Evolutionary conservation across 805 yeast species (phyloP).

Genomic region (Cyberlindnera nakhonratchasimensis): DNA sequence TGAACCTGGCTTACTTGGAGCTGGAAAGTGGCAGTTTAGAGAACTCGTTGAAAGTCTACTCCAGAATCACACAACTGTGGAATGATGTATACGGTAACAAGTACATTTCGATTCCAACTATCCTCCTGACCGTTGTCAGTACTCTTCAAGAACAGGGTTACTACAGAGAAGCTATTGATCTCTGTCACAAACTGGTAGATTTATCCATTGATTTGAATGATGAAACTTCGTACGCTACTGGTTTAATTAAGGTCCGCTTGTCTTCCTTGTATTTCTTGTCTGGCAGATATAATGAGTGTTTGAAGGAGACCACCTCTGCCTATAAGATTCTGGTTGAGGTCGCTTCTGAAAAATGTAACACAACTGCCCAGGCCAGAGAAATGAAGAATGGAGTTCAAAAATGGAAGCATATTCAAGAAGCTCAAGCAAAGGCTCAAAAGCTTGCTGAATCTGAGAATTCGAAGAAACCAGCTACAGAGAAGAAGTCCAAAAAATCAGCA

Average conservation of each 20-base stretch:
- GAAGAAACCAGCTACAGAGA: slow-evolving; percentile 34
- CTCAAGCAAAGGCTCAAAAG: slow-evolving; percentile 35
- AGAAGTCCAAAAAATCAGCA: slow-evolving; percentile 28
- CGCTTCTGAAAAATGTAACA: slow-evolving; percentile 64
- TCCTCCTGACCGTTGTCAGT: slow-evolving; percentile 57
- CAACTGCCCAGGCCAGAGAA: slow-evolving; percentile 63
- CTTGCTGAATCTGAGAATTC: slow-evolving; percentile 12
- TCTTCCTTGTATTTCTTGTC: slow-evolving; percentile 54
- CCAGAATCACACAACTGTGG: slow-evolving; percentile 60
- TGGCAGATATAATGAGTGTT: slow-evolving; percentile 53
- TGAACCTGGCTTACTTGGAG: slow-evolving; percentile 75
- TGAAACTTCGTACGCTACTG: slow-evolving; percentile 56
- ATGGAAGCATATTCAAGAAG: slow-evolving; percentile 44
- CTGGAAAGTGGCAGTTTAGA: slow-evolving; percentile 51
- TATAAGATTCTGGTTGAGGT: slow-evolving; percentile 50
- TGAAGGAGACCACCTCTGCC: slow-evolving; percentile 53
- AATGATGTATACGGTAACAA: slow-evolving; percentile 43
- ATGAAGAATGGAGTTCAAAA: slow-evolving; percentile 58
- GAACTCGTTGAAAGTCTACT: slow-evolving; percentile 60
- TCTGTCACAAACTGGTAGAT: slow-evolving; percentile 51
- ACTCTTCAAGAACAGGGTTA: slow-evolving; percentile 54
- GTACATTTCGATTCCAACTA: slow-evolving; percentile 69
- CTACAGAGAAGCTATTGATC: slow-evolving; percentile 43
- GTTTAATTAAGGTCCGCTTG: slow-evolving; percentile 63
- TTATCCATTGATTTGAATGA: slow-evolving; percentile 54